Base-by-base conservation (phyloP, 345 rosid species). In the Erucastrum elatum region DNA sequence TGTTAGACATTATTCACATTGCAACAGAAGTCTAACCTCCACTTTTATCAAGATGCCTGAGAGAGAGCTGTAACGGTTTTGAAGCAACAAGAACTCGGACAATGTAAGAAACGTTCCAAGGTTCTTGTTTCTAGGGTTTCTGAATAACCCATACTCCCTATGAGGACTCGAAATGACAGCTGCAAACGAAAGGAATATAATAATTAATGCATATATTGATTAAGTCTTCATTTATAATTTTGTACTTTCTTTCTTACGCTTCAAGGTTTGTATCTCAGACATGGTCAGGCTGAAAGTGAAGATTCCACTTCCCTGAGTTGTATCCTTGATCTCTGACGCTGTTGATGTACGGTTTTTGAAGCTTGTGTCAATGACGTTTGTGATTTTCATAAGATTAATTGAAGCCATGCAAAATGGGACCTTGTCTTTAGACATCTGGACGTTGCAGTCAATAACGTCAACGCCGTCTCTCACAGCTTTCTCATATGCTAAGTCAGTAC, bases 21-120 rank as follows among this genome's bases (percentile, higher is more conserved):
- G 71, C 9, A 75, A 39, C 12, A 82, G 71, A 77, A 81, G 82
- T 80, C 88, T 75, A 67, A 93, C 99, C 98, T 93, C 96, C 66
- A 95, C 88, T 84, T 86, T 66, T 76, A 95, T 89, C 83, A 91
- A 84, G 86, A 90, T 83, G 70, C 98, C 94, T 26, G 83, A 81
- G 77, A 91, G 85, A 68, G 97, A 82, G 83, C 68, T 86, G 66
- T 88, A 34, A 37, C 79, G 85, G 66, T 80, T 91, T 30, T 91
- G 83, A 88, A 91, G 46, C 25, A 33, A 75, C 82, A 95, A 75
- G 84, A 95, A 95, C 27, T 89, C 92, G 2, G 88, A 72, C 78
- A 95, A 68, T 3, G 84, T 80, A 56, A 88, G 66, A 62, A 90
- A 80, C 0, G 49, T 85, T 69, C 96, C 97, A 68, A 59, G 80